Base-by-base conservation (phyloP, 257 asterid species). In the Nyctanthes arbortristis region DNA sequence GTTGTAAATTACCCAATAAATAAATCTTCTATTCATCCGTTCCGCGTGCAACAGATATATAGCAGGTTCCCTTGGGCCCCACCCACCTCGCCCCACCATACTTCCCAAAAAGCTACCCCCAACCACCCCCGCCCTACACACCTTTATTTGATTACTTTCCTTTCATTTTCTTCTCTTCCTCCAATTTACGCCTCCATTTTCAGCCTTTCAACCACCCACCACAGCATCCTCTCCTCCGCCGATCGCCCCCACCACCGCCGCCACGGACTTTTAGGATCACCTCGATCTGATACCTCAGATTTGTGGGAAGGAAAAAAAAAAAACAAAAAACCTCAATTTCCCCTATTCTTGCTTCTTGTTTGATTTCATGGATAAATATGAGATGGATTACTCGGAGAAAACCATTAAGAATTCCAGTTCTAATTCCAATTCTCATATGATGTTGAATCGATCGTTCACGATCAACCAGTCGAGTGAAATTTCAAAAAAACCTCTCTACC, bases 361-460 rank as follows among this genome's bases (percentile, higher is more conserved):
- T 52, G 13, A 52, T 52, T 22, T 8, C 7, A 52, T 52, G 59
- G 59, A 52, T 52, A 52, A 52, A 52, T 20, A 52, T 52, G 59
- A 52, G 22, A 52, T 52, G 59, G 59, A 52, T 52, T 22, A 9
- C 59, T 52, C 30, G 29, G 59, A 52, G 30, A 52, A 22, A 52
- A 52, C 30, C n/a, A 16, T 20, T 18, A 52, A 49, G 58, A 8
- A n/a, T n/a, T n/a, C n/a, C n/a, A n/a, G n/a, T 36, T 79, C 45
- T 27, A 68, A 45, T 68, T 72, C 68, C 83, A 83, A 56, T 32
- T 59, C 64, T 70, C 11, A 84, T 10, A 64, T 85, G 65, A 31
- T 77, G 25, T 80, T 89, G 71, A 86, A 74, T 70, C 95, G 96
- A 24, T 92, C 97, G 66, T 36, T 75, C 18, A 89, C 95, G 61